Evolutionary conservation across 192 early-diverging fungal genomes (phyloP), one percentile per base, ranked within the genome.

Genomic region (Rhizophagus prolifer): DNA sequence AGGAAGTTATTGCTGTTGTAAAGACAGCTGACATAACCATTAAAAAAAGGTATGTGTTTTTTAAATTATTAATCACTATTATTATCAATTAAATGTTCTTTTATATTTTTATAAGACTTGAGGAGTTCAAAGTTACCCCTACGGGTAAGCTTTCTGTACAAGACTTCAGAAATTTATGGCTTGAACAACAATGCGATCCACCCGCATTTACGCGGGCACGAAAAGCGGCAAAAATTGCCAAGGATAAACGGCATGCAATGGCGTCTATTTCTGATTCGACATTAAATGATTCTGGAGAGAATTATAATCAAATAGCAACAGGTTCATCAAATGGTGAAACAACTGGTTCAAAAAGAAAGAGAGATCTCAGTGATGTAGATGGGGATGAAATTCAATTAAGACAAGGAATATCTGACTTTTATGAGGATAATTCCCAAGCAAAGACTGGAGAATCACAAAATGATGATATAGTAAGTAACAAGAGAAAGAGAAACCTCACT

Each of bases 1-100:
- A 81, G 25, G 97, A 99, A 81, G 93, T 99, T 61, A 93, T 95
- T 66, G 81, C 87, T 59, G 91, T 96, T 0, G 95, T 96, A 70
- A 97, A 96, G 75, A 94, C 97, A 62, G 95, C 91, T 59, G 94
- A 95, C 66, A 84, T 87, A 1, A 99, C 97, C 2, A 83, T 99
- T 31, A 82, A 88, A 62, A 92, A 92, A 74, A 82, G 96, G 89
- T 91, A 79, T 28, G 58, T 73, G 46, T 44, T 16, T 44, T 58
- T 54, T n/a, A 13, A 13, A 23, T 70, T 8, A 13, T 13, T 62
- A 26, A n/a, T 54, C 28, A 12, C 5, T 9, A 7, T 19, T 14
- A 50, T 47, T 14, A 19, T 50, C 26, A 10, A 28, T 21, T 66
- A 28, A 74, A 16, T 63, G 12, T 59, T 70, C 4, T 58, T 72